A percentile compares a stretch with the other conserved stretches of the same genome.
Evolutionary conservation across 2,329 filamentous ascomycete species (phyloP).

Genomic region (Aspergillus sp.): DNA sequence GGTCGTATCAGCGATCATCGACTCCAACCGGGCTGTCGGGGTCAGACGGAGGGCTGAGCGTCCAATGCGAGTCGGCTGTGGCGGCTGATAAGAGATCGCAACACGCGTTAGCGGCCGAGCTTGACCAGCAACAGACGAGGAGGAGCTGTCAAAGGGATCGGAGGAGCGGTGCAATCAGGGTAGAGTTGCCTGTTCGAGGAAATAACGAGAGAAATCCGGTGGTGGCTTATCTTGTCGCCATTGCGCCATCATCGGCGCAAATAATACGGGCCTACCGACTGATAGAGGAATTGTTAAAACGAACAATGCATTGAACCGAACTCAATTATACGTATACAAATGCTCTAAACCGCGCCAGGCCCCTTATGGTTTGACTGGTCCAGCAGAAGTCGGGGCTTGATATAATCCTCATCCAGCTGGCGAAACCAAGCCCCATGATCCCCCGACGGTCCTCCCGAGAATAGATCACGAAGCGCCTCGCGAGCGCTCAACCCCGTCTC

Average conservation of each 20-base stretch:
- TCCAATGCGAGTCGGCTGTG: conserved; percentile 1
- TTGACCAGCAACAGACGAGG: not conserved
- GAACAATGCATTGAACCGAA: not conserved
- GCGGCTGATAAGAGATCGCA: conserved; percentile 7
- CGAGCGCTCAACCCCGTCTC: conserved; percentile 63
- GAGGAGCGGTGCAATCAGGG: not conserved
- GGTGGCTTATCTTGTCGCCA: too few species aligned
- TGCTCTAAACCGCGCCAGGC: conserved; percentile 37
- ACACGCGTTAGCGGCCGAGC: not conserved
- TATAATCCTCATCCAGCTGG: conserved; percentile 92
- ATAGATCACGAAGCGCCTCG: conserved; percentile 75
- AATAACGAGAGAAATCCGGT: not conserved
- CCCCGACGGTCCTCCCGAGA: conserved; percentile 68
- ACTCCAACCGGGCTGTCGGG: not conserved
- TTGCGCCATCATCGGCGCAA: too few species aligned
- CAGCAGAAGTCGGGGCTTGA: conserved; percentile 85
- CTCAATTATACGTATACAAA: conserved; percentile 16
- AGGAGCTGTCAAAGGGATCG: not conserved
- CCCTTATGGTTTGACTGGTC: conserved; percentile 60
- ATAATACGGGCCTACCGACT: too few species aligned
- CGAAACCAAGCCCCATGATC: conserved; percentile 88
- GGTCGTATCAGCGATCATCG: too few species aligned
- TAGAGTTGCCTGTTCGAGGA: not conserved
- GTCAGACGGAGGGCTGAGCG: not conserved
- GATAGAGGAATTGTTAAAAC: not conserved